phyloP scores from a whole-genome alignment of 2,329 filamentous ascomycete genomes.

The Helotiales sp. region DNA sequence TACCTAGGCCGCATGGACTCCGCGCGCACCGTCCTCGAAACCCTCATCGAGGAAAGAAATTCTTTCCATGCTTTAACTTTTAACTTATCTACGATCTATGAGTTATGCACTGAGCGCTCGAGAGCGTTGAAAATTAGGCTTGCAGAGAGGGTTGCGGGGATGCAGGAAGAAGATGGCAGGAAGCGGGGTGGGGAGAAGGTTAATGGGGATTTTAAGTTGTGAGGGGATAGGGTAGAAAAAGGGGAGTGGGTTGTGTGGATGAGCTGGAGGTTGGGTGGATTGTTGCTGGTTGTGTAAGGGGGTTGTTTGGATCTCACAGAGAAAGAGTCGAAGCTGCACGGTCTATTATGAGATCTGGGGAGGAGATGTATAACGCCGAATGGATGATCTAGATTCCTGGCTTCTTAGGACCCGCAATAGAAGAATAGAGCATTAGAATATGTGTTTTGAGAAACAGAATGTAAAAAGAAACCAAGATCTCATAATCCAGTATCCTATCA shows the following conservation, averaged over 20 bases:
- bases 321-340: no score
- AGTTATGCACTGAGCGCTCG: constrained; percentile 81
- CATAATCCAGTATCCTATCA: no score
- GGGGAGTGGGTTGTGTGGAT: background rate
- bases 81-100: constrained; percentile 88
- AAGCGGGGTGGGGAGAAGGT: constrained; percentile 32
- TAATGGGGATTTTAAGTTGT: constrained; percentile 37
- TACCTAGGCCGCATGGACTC: constrained; percentile 77
- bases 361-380: no score
- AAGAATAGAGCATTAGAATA: no score
- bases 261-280: background rate
- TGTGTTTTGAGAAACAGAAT: no score
- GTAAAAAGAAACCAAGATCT: no score
- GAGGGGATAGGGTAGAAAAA: background rate
- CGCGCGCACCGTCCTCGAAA: constrained; percentile 67
- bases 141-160: constrained; percentile 64
- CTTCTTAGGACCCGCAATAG: no score
- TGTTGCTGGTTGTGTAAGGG: background rate
- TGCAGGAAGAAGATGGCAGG: constrained; percentile 8
- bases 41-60: constrained; percentile 59
- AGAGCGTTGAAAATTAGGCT: constrained; percentile 68
- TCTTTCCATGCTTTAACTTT: constrained; percentile 82
- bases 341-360: no score
- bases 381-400: no score
- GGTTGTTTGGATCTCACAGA: background rate